Evolutionary conservation across 2,329 filamentous ascomycete species (phyloP).

Genomic region (Geosmithia putterillii): DNA sequence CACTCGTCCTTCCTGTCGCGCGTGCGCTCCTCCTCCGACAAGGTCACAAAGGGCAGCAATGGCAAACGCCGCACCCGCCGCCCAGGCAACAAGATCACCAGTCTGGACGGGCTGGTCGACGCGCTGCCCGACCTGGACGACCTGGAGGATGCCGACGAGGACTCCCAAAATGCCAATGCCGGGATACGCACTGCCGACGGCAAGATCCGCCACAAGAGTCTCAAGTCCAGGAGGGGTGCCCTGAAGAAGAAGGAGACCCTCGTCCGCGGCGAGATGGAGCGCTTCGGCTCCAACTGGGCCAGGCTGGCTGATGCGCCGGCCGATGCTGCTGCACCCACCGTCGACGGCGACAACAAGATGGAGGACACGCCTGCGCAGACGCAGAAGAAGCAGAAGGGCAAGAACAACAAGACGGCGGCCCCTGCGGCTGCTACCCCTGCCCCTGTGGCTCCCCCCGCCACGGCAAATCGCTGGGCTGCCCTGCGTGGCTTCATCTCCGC

Average conservation of each 20-base stretch:
- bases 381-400: slow-evolving; percentile 1
- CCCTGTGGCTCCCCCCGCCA: slow-evolving; percentile 16
- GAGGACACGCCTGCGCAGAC: background rate
- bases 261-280: slow-evolving; percentile 67
- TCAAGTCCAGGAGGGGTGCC: slow-evolving; percentile 66
- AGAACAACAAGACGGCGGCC: background rate
- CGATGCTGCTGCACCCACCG: background rate
- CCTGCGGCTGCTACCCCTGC: slow-evolving; percentile 2
- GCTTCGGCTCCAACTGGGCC: slow-evolving; percentile 76
- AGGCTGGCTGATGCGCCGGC: slow-evolving; percentile 41
- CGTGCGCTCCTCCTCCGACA: slow-evolving; percentile 28
- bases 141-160: slow-evolving; percentile 24
- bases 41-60: slow-evolving; percentile 4
- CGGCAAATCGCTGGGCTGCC: slow-evolving; percentile 62
- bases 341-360: background rate
- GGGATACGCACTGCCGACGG: slow-evolving; percentile 15
- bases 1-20: slow-evolving; percentile 69
- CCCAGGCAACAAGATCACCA: slow-evolving; percentile 68
- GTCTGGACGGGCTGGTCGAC: slow-evolving; percentile 64
- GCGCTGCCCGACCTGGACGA: slow-evolving; percentile 56
- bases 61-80: slow-evolving; percentile 24
- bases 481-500: slow-evolving; percentile 72
- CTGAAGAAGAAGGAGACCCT: slow-evolving; percentile 74
- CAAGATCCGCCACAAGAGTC: slow-evolving; percentile 60
- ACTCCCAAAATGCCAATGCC: too few species aligned